Base-by-base conservation (phyloP, 352 stramenopile species). In the Phytophthora tubulina region DNA sequence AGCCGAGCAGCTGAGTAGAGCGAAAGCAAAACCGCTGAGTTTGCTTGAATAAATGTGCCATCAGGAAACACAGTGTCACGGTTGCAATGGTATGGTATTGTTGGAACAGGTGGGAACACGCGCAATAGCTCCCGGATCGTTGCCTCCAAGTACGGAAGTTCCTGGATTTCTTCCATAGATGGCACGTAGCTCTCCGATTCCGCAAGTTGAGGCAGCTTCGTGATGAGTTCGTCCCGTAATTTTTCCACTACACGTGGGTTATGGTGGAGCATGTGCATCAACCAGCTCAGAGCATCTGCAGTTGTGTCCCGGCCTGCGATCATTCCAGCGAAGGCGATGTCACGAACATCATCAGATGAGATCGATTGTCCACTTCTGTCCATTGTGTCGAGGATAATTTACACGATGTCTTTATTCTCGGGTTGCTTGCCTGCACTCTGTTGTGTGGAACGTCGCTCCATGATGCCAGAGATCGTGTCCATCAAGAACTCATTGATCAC, bases 71-170 rank as follows among this genome's bases (percentile, higher is more conserved):
- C 39, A 4, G 39, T 45, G 39, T 45, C 39, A 17, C 39, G 39
- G 13, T 11, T 17, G 39, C 39, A 45, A 45, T 45, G 39, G 39
- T 45, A 45, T 45, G 39, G 39, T 8, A 45, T 45, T 17, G 39
- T 45, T 6, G 39, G 39, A 6, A 45, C 39, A 17, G 39, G 39
- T 17, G 39, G 39, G 39, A 45, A 45, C n/a, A 45, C 5, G 13
- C 39, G 39, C 9, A 45, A 17, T 17, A 45, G 39, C 8, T 45
- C 39, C 13, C 39, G 39, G 7, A 45, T 45, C 6, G 39, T 45
- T 45, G 39, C 39, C 39, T 45, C 39, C 13, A 45, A 15, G 39
- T 45, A 45, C 39, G 39, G 39, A 17, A 64, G 39, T 45, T 45
- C 39, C 17, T 45, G 39, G 17, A 45, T 45, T 10, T 45, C 13